Base-by-base conservation (phyloP, 306 rosid species). In the Prunus mira region DNA sequence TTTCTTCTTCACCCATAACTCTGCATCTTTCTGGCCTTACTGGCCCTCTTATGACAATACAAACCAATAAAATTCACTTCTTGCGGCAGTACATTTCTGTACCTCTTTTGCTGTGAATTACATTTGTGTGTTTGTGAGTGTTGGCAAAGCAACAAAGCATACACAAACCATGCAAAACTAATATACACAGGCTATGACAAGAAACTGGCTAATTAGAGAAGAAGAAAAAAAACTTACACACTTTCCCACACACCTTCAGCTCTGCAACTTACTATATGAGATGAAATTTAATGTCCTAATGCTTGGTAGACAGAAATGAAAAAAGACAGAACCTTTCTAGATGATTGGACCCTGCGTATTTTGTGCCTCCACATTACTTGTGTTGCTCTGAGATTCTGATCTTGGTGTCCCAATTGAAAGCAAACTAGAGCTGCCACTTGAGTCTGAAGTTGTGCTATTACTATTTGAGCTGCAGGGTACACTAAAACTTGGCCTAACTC, bases 351-450 rank as follows among this genome's bases (percentile, higher is more conserved):
- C 62, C 62, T 71, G 22, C 51, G 49, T 11, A 68, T 71, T 47
- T 12, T 7, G n/a, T 19, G 41, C 28, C 28, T 30, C 34, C 52
- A n/a, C 64, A 8, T 38, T 12, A 60, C 15, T 51, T 69, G 81
- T 52, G 76, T 73, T 74, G 47, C 73, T 64, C 78, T 84, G 79
- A 9, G 69, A 76, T 28, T 74, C 82, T 32, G 74, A 64, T 41
- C 74, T 24, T 56, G 66, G 68, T 4, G 74, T 71, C 70, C 65
- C 80, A 38, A 64, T 17, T 41, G 85, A 71, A 49, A 25, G 56
- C 13, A 81, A 57, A 61, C 72, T 55, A 15, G 82, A 76, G 25
- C 77, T 79, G 11, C 73, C 64, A 79, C 82, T 86, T 24, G 85
- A 84, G 43, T 82, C 83, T 32, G 78, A 65, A 27, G 19, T 18